These are phyloP conservation scores for carrot (Daucus carota) DNA, from an alignment of 129 eudicot species.

Conservation along the genomic window DH1_v3.0 NC_030385.2:1619501-1620000, in stretches of 20 bases:
- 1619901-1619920: too few species aligned
- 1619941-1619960: constrained; percentile 53
- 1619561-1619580: not conserved
- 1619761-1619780: constrained; percentile 69
- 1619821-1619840: not conserved
- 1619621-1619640: constrained; percentile 68
- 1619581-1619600: constrained; percentile 11
- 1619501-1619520: constrained; percentile 90
- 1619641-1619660: constrained; percentile 55
- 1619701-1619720: not conserved
- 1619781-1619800: constrained; percentile 65
- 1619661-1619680: constrained; percentile 34
- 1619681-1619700: not conserved
- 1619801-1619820: constrained; percentile 50
- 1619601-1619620: constrained; percentile 81
- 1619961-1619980: constrained; percentile 75
- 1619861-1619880: too few species aligned
- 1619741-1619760: constrained; percentile 58
- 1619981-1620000: constrained; percentile 72
- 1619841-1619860: not conserved
- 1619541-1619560: not conserved
- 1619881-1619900: too few species aligned
- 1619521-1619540: constrained; percentile 9
- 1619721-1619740: not conserved
- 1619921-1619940: constrained; percentile 62